Conservation (phyloP, 192 early-diverging fungal genomes). For the Mortierella hygrophila region DNA sequence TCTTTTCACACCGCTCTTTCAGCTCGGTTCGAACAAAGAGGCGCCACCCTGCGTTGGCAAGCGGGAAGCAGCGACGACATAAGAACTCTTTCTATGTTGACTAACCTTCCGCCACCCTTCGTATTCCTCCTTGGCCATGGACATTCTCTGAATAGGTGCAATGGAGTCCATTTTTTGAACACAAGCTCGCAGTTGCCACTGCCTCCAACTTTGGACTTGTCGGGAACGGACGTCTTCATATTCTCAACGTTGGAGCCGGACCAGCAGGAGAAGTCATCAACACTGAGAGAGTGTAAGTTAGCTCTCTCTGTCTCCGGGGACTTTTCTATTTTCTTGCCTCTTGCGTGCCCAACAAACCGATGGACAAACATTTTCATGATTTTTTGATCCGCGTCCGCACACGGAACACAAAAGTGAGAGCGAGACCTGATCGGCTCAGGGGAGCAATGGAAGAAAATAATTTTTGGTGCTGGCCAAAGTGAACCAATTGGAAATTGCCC, state of each 20-base stretch:
- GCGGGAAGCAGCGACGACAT: neutral
- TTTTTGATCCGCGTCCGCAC: neutral
- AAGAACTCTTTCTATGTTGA: neutral
- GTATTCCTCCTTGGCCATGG: neutral
- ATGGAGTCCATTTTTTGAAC: conserved; percentile 96
- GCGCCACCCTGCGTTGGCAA: neutral
- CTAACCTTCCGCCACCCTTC: neutral
- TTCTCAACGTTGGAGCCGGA: conserved; percentile 68
- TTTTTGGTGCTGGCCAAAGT: conserved; percentile 44
- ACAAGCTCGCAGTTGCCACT: conserved; percentile 86
- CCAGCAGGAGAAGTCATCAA: conserved; percentile 56
- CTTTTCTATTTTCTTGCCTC: neutral
- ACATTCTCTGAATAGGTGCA: conserved; percentile 67
- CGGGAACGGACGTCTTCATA: conserved; percentile 92
- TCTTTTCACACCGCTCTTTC: conserved; percentile 10
- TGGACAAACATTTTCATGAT: neutral
- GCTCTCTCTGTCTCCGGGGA: neutral
- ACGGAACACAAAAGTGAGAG: neutral
- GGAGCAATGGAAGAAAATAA: conserved; percentile 16
- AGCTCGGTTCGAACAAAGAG: neutral
- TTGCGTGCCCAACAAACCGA: conserved; percentile 2
- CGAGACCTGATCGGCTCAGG: conserved; percentile 30
- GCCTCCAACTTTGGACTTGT: conserved; percentile 98
- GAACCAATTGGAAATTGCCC: conserved; percentile 25
- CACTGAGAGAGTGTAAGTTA: conserved; percentile 76